Evolutionary conservation across 2,329 filamentous ascomycete genomes (phyloP).

Genomic region (Talaromyces atroroseus): DNA sequence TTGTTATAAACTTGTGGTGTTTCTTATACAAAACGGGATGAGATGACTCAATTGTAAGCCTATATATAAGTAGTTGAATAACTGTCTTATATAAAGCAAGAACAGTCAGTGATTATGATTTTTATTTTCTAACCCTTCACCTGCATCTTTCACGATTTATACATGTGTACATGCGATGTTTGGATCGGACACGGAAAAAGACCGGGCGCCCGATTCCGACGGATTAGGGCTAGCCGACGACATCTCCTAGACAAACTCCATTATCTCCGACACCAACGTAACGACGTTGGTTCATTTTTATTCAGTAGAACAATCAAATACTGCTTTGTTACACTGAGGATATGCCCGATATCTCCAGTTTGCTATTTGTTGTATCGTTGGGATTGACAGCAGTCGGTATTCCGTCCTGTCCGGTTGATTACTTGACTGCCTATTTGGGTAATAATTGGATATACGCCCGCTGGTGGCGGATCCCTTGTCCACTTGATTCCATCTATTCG

Average conservation of each 20-base stretch:
- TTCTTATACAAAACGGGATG: too few species aligned
- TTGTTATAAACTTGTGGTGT: not conserved
- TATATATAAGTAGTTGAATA: not conserved
- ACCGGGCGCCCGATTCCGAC: not conserved
- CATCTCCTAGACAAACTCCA: not conserved
- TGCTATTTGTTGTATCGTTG: not conserved
- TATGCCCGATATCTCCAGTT: not conserved
- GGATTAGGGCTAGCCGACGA: not conserved
- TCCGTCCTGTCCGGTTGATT: slow-evolving; percentile 9
- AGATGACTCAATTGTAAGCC: too few species aligned
- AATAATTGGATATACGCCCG: not conserved
- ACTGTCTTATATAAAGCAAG: not conserved
- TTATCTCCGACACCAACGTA: not conserved
- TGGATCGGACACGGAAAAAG: not conserved
- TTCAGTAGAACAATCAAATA: too few species aligned
- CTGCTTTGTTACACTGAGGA: too few species aligned
- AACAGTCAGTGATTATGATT: not conserved
- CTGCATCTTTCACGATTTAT: not conserved
- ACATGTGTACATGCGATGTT: not conserved
- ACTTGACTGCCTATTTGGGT: not conserved
- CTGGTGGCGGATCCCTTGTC: too few species aligned
- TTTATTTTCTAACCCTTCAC: not conserved
- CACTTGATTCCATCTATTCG: too few species aligned
- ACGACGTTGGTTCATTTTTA: not conserved
- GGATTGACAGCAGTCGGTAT: not conserved